phyloP scores from a whole-genome alignment of 2,329 filamentous ascomycete genomes.

The Aureobasidium sp. region DNA sequence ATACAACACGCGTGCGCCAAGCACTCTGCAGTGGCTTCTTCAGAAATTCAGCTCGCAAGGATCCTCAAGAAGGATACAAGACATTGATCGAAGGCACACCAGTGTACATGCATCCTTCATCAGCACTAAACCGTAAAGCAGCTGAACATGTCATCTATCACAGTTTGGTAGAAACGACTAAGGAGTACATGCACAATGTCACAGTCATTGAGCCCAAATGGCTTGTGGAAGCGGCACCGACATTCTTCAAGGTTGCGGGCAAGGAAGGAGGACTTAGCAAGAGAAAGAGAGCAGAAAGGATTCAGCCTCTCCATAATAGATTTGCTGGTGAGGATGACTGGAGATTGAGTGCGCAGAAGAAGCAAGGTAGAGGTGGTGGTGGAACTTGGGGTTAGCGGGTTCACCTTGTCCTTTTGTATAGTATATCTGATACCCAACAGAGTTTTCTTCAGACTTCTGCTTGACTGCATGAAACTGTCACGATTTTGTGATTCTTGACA shows the following conservation, averaged over 20 bases:
- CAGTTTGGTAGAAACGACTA: conserved; percentile 80
- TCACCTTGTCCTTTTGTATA: too few relatives aligned
- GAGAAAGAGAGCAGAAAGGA: conserved; percentile 86
- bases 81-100: conserved; percentile 92
- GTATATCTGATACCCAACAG: too few relatives aligned
- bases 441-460: too few relatives aligned
- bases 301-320: conserved; percentile 90
- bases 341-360: conserved; percentile 80
- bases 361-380: conserved; percentile 75
- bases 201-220: conserved; percentile 89
- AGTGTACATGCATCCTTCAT: conserved; percentile 88
- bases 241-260: conserved; percentile 94
- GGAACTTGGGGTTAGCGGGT: conserved; percentile 73
- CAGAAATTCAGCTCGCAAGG: conserved; percentile 88
- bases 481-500: too few relatives aligned
- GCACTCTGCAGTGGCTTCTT: conserved; percentile 93
- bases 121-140: conserved; percentile 88
- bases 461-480: too few relatives aligned
- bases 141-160: conserved; percentile 96
- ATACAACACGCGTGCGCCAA: conserved; percentile 79
- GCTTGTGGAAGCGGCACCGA: conserved; percentile 93
- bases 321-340: conserved; percentile 92
- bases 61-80: conserved; percentile 95
- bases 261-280: conserved; percentile 73
- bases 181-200: conserved; percentile 97